Conservation (phyloP, 2,329 filamentous ascomycete species). For the Arthroderma uncinatum region DNA sequence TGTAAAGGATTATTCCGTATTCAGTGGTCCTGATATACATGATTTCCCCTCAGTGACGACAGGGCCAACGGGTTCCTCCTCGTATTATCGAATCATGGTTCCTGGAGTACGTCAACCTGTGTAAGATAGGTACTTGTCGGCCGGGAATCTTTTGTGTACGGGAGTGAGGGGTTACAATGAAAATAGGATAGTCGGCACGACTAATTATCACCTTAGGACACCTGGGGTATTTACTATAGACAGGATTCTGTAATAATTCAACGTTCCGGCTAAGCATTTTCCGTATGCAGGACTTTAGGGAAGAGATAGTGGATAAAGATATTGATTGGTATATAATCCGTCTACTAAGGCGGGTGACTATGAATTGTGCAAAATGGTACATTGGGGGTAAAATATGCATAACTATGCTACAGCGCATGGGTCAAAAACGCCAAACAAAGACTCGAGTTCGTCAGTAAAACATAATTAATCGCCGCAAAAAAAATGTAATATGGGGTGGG, state of each 20-base stretch:
- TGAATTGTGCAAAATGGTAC: background rate
- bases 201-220: background rate
- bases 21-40: background rate
- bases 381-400: background rate
- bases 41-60: background rate
- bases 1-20: background rate
- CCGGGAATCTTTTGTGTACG: background rate
- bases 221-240: no score
- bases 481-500: background rate
- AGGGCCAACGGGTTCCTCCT: no score
- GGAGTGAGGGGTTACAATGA: background rate
- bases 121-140: background rate
- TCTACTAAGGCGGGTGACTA: background rate
- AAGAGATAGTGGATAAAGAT: background rate
- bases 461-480: background rate
- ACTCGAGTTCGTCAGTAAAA: background rate
- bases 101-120: background rate
- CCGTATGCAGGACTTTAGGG: background rate
- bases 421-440: background rate
- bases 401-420: background rate
- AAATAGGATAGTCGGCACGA: background rate
- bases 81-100: background rate
- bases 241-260: no score
- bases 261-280: no score
- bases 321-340: background rate